Evolutionary conservation across 163 green algal species (phyloP).

Genomic region (Trebouxia gelatinosa): DNA sequence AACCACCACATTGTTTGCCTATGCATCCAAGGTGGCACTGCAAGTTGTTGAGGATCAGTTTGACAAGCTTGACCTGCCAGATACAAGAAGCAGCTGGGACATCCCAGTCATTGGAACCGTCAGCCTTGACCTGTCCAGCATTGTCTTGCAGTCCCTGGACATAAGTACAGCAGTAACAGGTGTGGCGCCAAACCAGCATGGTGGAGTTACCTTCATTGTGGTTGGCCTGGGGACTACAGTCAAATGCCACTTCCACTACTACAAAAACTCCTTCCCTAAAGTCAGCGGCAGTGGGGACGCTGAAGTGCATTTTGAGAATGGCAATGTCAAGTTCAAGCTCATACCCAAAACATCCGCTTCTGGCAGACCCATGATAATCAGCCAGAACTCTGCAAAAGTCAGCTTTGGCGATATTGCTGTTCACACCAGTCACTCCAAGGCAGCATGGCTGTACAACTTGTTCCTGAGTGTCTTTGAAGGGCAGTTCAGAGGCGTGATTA

Average conservation of each 20-base stretch:
- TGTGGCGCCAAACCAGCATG: neutral
- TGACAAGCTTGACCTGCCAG: neutral
- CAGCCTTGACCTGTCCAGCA: slow-evolving; percentile 12
- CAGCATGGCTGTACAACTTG: slow-evolving; percentile 30
- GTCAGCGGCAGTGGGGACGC: neutral
- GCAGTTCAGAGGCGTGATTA: slow-evolving; percentile 6
- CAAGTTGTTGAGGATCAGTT: slow-evolving; percentile 15
- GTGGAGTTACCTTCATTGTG: slow-evolving; percentile 1
- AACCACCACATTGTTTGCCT: slow-evolving; percentile 14
- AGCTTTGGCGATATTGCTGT: slow-evolving; percentile 17
- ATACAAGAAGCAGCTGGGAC: slow-evolving; percentile 12
- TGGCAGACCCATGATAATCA: slow-evolving; percentile 16
- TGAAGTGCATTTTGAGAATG: slow-evolving; percentile 25
- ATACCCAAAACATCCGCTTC: neutral
- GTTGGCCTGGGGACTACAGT: neutral
- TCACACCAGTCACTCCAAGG: slow-evolving; percentile 6
- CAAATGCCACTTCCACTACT: slow-evolving; percentile 28
- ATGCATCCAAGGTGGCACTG: slow-evolving; percentile 3
- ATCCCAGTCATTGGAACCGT: slow-evolving; percentile 19
- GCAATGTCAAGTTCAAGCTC: slow-evolving; percentile 10
- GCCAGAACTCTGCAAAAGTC: slow-evolving; percentile 17
- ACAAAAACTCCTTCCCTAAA: slow-evolving; percentile 19
- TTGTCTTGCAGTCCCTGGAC: slow-evolving; percentile 4
- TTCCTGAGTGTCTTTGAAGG: slow-evolving; percentile 3
- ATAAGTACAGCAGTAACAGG: slow-evolving; percentile 1